Evolutionary conservation across 306 rosid species (phyloP).

Genomic region (Glycine latifolia): DNA sequence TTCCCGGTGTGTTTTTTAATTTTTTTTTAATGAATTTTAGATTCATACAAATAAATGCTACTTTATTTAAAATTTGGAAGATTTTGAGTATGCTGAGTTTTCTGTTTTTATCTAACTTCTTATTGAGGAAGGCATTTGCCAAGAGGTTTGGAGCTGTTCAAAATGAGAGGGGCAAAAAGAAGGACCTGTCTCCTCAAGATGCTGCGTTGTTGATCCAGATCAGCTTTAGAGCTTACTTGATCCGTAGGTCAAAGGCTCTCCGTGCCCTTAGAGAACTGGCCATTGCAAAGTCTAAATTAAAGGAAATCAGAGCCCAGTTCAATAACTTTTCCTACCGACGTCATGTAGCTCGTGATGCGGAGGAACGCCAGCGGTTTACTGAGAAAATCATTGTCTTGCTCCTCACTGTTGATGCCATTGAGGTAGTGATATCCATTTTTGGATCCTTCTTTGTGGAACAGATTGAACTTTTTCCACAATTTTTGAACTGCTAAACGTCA

Average conservation of each 20-base stretch:
- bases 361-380: conserved; percentile 77
- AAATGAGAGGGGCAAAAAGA: conserved; percentile 73
- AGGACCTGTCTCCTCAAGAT: conserved; percentile 87
- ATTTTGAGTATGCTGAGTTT: conserved; percentile 14
- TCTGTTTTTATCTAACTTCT: conserved; percentile 23
- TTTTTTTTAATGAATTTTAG: not conserved
- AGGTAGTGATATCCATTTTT: conserved; percentile 56
- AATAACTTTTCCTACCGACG: conserved; percentile 75
- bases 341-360: conserved; percentile 68
- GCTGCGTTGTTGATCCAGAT: conserved; percentile 84
- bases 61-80: not conserved
- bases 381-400: conserved; percentile 90
- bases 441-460: not conserved
- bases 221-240: conserved; percentile 75
- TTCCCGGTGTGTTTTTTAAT: not conserved
- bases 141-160: conserved; percentile 66
- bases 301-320: conserved; percentile 80
- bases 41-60: not conserved
- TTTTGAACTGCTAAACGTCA: conserved; percentile 19
- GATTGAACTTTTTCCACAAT: conserved; percentile 5
- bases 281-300: conserved; percentile 79
- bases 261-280: conserved; percentile 88
- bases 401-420: conserved; percentile 89
- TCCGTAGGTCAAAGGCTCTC: conserved; percentile 81
- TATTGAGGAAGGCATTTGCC: conserved; percentile 73